Evolutionary conservation across 768 basidiomycete genomes (phyloP), one percentile per base, ranked within the genome.

Genomic region (Phlebiopsis gigantea): DNA sequence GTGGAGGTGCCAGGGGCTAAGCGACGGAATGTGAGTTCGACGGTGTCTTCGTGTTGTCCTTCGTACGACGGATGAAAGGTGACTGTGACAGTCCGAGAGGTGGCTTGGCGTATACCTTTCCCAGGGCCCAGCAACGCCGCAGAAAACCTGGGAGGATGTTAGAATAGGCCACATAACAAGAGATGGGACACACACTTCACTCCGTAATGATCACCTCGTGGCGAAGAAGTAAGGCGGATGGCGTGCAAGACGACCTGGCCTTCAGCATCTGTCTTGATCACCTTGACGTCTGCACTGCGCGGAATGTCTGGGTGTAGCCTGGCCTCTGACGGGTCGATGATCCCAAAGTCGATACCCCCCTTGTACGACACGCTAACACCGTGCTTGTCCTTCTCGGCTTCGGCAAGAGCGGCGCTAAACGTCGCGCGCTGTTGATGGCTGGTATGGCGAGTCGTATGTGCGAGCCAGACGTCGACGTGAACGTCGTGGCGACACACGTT

Each of bases 11-110:
- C 43, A 70, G 60, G 57, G 1, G 30, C 39, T 6, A 41, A 28
- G 19, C 19, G 28, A 19, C 22, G 49, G 24, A 84, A 82, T 1
- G 74, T 56, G 15, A 84, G 68, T 42, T 81, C 79, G 4, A 83
- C 66, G 0, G 69, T 72, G 55, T 82, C 79, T 48, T 78, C 71
- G 57, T 73, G 78, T 21, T 72, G 69, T 0, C 83, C 81, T 25
- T 69, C 69, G 49, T 73, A 67, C 5, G 73, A 39, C 17, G 54
- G 58, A 14, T 49, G 55, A 22, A 68, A 55, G 6, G 22, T 49
- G 26, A 69, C 53, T 17, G 44, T 9, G 8, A 66, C 29, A 8
- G 42, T 22, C 14, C 57, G 58, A 2, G 26, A 31, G 41, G 55
- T n/a, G 24, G n/a, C 39, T 57, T 17, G 19, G n/a, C 15, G 17